phyloP scores from a whole-genome alignment of 1,139 yeast species.

The Candida sojae region DNA sequence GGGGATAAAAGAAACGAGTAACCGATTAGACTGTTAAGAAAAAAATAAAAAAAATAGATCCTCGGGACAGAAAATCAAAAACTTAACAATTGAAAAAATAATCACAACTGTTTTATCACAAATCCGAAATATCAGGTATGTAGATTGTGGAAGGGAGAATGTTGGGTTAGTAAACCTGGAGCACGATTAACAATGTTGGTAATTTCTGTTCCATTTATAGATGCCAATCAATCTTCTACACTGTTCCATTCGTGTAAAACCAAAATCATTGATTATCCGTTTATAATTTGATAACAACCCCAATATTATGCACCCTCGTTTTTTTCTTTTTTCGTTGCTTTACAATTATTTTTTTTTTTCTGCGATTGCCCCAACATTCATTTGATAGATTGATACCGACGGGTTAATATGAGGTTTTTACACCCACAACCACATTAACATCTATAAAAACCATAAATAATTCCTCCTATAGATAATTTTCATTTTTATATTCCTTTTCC shows the following conservation, averaged over 20 bases:
- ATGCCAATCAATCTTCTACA: too few relatives aligned
- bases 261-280: too few relatives aligned
- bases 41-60: background rate
- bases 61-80: background rate
- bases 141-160: too few relatives aligned
- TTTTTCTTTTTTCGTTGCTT: background rate
- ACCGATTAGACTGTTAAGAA: background rate
- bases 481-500: background rate
- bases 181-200: background rate
- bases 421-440: background rate
- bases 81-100: background rate
- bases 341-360: background rate
- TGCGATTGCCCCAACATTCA: constrained; percentile 3
- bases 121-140: background rate
- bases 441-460: background rate
- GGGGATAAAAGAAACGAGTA: background rate
- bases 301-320: too few relatives aligned
- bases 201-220: too few relatives aligned
- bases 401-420: background rate
- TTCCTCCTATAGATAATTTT: background rate
- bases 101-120: constrained; percentile 1
- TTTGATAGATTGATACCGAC: background rate
- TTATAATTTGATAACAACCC: too few relatives aligned
- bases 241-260: too few relatives aligned
- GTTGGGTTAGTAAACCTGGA: background rate